Conservation (phyloP, 202 grass and related monocot genomes). For the Dendrocalamus latiflorus region DNA sequence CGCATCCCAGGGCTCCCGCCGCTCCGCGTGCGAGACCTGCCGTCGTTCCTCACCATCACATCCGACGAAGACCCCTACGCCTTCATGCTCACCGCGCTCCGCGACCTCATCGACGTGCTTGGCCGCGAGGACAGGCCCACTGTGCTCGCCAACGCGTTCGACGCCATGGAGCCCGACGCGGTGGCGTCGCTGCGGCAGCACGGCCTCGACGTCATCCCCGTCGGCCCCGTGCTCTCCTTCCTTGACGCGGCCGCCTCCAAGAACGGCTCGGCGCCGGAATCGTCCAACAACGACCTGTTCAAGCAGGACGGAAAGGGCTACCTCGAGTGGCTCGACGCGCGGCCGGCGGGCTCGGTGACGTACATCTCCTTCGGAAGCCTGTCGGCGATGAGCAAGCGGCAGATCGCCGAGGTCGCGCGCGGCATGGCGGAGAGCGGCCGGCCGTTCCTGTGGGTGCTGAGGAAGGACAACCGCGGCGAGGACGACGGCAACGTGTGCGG, state of each 20-base stretch:
- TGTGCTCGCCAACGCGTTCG: background rate
- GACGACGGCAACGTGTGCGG: background rate
- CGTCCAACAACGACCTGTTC: slow-evolving; percentile 29
- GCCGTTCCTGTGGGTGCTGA: slow-evolving; percentile 51
- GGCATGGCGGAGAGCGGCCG: slow-evolving; percentile 27
- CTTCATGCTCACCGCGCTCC: background rate
- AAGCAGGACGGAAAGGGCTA: slow-evolving; percentile 23
- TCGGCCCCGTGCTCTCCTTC: slow-evolving; percentile 41
- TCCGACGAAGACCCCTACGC: slow-evolving; percentile 8
- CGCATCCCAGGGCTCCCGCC: background rate
- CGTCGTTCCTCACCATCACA: slow-evolving; percentile 24
- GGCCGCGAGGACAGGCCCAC: background rate
- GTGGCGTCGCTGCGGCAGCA: slow-evolving; percentile 6
- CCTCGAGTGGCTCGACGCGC: slow-evolving; percentile 39
- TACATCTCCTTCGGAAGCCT: slow-evolving; percentile 63
- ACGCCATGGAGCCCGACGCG: background rate
- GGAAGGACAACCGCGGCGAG: slow-evolving; percentile 30
- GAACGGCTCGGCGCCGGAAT: background rate
- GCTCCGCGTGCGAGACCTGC: slow-evolving; percentile 36
- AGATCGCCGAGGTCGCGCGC: slow-evolving; percentile 20
- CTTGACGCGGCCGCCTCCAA: background rate
- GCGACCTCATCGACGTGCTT: slow-evolving; percentile 10
- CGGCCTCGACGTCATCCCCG: slow-evolving; percentile 17
- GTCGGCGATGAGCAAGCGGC: slow-evolving; percentile 24
- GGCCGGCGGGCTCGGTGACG: slow-evolving; percentile 34